Evolutionary conservation across 768 basidiomycete species (phyloP).

Genomic region (Pleurotus cornucopiae): DNA sequence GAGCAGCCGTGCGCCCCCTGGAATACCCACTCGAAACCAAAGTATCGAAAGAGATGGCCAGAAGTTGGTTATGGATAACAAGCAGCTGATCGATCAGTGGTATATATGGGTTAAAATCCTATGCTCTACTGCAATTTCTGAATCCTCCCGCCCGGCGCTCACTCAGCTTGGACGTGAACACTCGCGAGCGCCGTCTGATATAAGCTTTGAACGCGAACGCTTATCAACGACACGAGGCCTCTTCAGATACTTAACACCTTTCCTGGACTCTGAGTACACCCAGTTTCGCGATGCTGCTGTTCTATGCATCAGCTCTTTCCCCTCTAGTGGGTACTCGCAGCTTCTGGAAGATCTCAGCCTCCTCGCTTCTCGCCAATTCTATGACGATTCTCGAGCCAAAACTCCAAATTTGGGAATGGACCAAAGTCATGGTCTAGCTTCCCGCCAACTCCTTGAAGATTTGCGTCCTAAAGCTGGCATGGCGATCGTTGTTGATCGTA

Average conservation of each 20-base stretch:
- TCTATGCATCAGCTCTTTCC: conserved; percentile 84
- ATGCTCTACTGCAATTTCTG: conserved; percentile 77
- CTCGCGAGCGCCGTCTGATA: conserved; percentile 63
- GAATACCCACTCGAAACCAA: conserved; percentile 36
- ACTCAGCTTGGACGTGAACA: conserved; percentile 62
- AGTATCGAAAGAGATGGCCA: conserved; percentile 47
- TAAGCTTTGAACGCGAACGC: conserved; percentile 76
- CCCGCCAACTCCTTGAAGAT: conserved; percentile 68
- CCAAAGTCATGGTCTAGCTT: conserved; percentile 30
- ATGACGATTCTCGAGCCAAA: conserved; percentile 64
- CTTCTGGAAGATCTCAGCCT: conserved; percentile 81
- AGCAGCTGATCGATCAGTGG: conserved; percentile 69
- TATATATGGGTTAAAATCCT: conserved; percentile 79
- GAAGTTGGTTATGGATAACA: conserved; percentile 54
- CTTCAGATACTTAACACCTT: conserved; percentile 82
- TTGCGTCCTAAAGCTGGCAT: conserved; percentile 43
- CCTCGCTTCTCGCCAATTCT: conserved; percentile 77
- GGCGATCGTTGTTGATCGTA: conserved; percentile 45
- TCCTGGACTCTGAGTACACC: conserved; percentile 81
- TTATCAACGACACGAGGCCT: conserved; percentile 78
- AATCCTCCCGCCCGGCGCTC: conserved; percentile 50
- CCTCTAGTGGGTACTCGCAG: conserved; percentile 69
- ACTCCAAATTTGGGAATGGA: conserved; percentile 27
- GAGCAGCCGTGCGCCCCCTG: conserved; percentile 48
- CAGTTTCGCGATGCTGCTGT: conserved; percentile 85